Conservation (phyloP, 2,329 filamentous ascomycete species). For the Penicillium aurantiogriseum region DNA sequence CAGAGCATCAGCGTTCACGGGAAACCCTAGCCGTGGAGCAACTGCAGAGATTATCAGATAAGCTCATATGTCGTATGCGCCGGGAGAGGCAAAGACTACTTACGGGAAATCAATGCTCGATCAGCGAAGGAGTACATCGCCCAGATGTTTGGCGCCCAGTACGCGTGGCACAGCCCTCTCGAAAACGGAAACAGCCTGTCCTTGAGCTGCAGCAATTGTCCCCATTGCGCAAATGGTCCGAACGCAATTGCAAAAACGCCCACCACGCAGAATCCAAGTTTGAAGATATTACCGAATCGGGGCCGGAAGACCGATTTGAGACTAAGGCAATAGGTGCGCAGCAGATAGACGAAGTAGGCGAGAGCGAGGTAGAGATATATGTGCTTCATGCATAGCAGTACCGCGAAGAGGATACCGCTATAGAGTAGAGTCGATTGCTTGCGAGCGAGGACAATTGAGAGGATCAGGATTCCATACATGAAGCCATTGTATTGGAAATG, state of each 20-base stretch:
- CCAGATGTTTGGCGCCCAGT: constrained; percentile 98
- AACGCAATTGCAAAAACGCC: constrained; percentile 77
- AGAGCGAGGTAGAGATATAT: constrained; percentile 96
- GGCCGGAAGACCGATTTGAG: constrained; percentile 73
- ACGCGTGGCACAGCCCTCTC: constrained; percentile 89
- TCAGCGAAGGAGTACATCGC: constrained; percentile 93
- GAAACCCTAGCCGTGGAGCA: constrained; percentile 74
- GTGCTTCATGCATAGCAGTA: constrained; percentile 89
- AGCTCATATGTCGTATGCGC: background rate
- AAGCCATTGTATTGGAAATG: constrained; percentile 99
- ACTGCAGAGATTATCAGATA: constrained; percentile 53
- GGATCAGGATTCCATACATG: constrained; percentile 84
- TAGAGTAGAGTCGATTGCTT: constrained; percentile 70
- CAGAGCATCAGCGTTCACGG: constrained; percentile 70
- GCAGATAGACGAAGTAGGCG: constrained; percentile 89
- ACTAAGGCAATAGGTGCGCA: constrained; percentile 85
- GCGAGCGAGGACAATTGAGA: constrained; percentile 80
- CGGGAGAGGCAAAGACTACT: constrained; percentile 31
- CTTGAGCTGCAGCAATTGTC: constrained; percentile 79
- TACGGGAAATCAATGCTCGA: constrained; percentile 76
- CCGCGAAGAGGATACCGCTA: constrained; percentile 81
- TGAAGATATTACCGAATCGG: constrained; percentile 74
- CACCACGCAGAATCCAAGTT: constrained; percentile 72
- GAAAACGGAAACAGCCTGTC: constrained; percentile 90
- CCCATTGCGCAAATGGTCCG: constrained; percentile 79